These are phyloP conservation scores for Syzygium jambos DNA, from an alignment of 345 rosid genomes.

Conservation along the genomic window DNA sequence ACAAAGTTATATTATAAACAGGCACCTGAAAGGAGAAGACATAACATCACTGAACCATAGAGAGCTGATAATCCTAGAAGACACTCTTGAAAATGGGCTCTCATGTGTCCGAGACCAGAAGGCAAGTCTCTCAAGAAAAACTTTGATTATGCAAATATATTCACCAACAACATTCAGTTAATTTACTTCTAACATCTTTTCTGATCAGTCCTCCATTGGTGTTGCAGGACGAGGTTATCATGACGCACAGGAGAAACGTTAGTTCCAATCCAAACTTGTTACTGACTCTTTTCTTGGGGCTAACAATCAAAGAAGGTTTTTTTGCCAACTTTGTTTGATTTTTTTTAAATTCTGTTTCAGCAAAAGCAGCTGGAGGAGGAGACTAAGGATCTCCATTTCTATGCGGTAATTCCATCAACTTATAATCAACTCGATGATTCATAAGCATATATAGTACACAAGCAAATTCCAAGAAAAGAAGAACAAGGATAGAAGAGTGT, in stretches of 20 bases:
- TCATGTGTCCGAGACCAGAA: background rate
- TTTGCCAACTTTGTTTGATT: background rate
- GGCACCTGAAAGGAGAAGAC: conserved; percentile 3
- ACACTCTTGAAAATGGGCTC: background rate
- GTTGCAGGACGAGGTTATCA: background rate
- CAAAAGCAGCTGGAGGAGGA: conserved; percentile 4
- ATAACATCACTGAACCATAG: background rate
- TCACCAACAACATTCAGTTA: background rate
- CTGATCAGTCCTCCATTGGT: background rate
- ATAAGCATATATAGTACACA: background rate
- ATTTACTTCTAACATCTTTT: background rate
- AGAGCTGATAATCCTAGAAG: conserved; percentile 1
- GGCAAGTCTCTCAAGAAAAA: background rate
- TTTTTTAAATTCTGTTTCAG: background rate
- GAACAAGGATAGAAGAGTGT: background rate
- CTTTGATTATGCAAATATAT: background rate
- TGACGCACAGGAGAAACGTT: background rate
- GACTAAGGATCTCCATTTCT: background rate
- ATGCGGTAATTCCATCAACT: background rate
- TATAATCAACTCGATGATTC: background rate
- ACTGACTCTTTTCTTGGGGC: background rate
- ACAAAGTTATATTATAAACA: background rate
- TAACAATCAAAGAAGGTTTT: background rate
- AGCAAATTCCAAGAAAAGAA: background rate
- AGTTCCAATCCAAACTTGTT: background rate